These are phyloP conservation scores for Fragaria ananassa DNA, from an alignment of 306 rosid genomes.

Conservation along the genomic window DNA sequence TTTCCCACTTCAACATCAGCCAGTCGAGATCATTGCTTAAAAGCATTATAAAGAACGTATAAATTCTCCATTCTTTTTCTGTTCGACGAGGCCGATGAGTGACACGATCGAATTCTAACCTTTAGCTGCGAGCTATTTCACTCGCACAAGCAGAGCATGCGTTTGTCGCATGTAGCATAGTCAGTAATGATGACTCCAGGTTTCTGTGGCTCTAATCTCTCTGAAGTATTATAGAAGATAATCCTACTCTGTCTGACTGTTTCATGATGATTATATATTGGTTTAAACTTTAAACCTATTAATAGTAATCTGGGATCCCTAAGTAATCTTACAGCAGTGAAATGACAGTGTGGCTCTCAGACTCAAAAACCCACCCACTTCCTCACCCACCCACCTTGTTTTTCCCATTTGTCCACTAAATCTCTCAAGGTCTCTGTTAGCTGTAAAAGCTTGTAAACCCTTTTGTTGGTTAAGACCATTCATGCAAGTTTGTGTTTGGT, in stretches of 20 bases:
- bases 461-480: neutral
- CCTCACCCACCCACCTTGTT: neutral
- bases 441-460: neutral
- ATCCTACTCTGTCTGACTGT: neutral
- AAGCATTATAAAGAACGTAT: neutral
- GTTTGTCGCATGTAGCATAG: neutral
- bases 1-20: neutral
- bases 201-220: neutral
- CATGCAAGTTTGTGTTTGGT: neutral
- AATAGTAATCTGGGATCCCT: neutral
- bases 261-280: neutral
- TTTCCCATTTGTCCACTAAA: neutral
- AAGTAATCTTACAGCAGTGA: neutral
- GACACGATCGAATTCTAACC: neutral
- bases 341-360: neutral
- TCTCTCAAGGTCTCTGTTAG: neutral
- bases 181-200: neutral
- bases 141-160: neutral
- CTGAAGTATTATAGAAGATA: neutral
- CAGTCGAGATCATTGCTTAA: neutral
- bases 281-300: neutral
- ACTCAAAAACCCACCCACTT: neutral
- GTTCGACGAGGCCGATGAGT: neutral
- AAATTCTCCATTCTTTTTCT: neutral
- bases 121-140: neutral